phyloP scores from a whole-genome alignment of 2,329 filamentous ascomycete genomes.

The Penicillium oxalicum region DNA sequence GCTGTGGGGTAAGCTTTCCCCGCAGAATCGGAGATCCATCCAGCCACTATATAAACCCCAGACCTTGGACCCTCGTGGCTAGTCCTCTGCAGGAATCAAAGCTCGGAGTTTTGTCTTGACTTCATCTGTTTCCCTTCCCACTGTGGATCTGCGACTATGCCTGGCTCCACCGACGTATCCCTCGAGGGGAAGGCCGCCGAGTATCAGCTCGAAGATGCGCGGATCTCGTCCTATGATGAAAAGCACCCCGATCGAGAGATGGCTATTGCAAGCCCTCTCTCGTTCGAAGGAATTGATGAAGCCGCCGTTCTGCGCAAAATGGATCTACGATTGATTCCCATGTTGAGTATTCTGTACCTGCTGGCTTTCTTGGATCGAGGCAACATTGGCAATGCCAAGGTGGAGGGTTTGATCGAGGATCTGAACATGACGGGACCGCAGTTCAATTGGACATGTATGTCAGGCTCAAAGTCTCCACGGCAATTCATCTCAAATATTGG shows the following conservation, averaged over 20 bases:
- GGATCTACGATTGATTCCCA: constrained; percentile 24
- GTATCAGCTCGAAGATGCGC: constrained; percentile 8
- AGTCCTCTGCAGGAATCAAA: too few species aligned
- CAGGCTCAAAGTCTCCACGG: too few species aligned
- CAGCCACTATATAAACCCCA: too few species aligned
- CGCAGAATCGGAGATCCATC: not conserved
- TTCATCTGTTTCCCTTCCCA: too few species aligned
- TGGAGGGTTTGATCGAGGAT: constrained; percentile 27
- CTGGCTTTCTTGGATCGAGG: constrained; percentile 30
- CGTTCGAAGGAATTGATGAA: constrained; percentile 14
- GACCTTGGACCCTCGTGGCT: too few species aligned
- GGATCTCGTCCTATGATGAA: constrained; percentile 3
- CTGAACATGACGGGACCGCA: constrained; percentile 25
- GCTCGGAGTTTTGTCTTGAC: too few species aligned
- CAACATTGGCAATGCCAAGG: constrained; percentile 33
- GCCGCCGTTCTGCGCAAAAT: constrained; percentile 23
- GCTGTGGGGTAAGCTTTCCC: too few species aligned
- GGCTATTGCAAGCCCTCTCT: not conserved
- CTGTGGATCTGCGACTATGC: constrained; percentile 2
- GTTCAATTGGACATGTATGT: constrained; percentile 29
- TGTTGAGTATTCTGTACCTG: constrained; percentile 25
- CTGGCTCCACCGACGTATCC: constrained; percentile 1
- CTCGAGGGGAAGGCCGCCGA: constrained; percentile 9
- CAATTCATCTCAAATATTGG: too few species aligned
- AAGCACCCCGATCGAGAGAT: constrained; percentile 6